These are phyloP conservation scores for Plasmodium vinckei DNA, from an alignment of 169 alveolate species.

Conservation along the genomic window DNA sequence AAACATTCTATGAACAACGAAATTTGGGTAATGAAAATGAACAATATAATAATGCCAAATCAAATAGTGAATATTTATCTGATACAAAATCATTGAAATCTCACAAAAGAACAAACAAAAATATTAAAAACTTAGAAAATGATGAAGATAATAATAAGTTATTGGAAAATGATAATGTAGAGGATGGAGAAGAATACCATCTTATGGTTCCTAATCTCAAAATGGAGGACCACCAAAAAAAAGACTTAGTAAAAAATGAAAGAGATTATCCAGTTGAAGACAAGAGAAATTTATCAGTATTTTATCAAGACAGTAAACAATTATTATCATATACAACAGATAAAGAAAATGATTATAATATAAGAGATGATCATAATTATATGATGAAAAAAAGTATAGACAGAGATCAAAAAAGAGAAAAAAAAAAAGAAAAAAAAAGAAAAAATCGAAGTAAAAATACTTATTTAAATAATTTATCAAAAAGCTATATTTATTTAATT, in stretches of 20 bases:
- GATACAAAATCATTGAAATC: constrained; percentile 1
- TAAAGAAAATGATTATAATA: not conserved
- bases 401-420: constrained; percentile 14
- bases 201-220: not conserved
- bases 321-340: not conserved
- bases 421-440: constrained; percentile 51
- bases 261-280: not conserved
- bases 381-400: not conserved
- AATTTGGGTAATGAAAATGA: not conserved
- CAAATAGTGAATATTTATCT: constrained; percentile 13
- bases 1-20: constrained; percentile 30
- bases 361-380: not conserved
- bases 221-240: too few species aligned
- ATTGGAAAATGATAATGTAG: not conserved
- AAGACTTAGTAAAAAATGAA: too few species aligned
- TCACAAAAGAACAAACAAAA: not conserved
- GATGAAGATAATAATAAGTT: not conserved
- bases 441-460: constrained; percentile 47
- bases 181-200: not conserved
- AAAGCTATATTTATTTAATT: constrained; percentile 61
- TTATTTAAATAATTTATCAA: constrained; percentile 60
- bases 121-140: not conserved
- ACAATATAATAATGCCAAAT: constrained; percentile 1
- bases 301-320: not conserved
- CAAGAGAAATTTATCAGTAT: not conserved